These are phyloP conservation scores for Dothistroma septosporum DNA, from an alignment of 2,329 filamentous ascomycete species.

Conservation along the genomic window DNA sequence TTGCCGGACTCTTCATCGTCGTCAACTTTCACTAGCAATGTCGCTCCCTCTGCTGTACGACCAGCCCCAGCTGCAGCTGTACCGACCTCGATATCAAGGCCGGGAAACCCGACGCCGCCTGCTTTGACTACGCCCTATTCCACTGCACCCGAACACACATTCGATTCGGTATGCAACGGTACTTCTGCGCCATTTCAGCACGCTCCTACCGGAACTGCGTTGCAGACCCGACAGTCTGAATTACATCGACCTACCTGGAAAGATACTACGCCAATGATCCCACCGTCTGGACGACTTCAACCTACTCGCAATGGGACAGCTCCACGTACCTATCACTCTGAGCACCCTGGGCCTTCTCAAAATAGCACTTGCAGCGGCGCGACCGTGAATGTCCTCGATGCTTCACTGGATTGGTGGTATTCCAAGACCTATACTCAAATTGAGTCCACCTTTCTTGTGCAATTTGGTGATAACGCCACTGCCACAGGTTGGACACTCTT, in stretches of 20 bases:
- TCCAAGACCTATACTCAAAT: conserved; percentile 31
- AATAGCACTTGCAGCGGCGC: conserved; percentile 26
- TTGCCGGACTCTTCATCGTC: neutral
- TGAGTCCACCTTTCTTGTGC: conserved; percentile 32
- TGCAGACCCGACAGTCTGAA: neutral
- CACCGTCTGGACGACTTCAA: neutral
- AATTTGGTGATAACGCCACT: conserved; percentile 27
- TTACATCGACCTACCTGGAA: neutral
- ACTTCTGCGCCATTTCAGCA: neutral
- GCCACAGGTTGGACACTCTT: conserved; percentile 32
- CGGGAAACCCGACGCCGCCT: neutral
- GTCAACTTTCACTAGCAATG: neutral
- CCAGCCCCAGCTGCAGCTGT: neutral
- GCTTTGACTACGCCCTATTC: neutral
- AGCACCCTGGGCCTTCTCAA: conserved; percentile 4
- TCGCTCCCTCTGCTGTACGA: neutral
- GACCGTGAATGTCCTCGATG: conserved; percentile 34
- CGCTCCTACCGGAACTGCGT: neutral
- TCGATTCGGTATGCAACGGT: neutral
- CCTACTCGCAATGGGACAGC: neutral
- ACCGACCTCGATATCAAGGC: neutral
- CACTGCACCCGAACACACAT: neutral
- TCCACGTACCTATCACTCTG: neutral
- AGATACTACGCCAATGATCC: neutral
- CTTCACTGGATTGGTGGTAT: conserved; percentile 37